Evolutionary conservation across 176 grass and related monocot species (phyloP).

Genomic region (Olyra latifolia): DNA sequence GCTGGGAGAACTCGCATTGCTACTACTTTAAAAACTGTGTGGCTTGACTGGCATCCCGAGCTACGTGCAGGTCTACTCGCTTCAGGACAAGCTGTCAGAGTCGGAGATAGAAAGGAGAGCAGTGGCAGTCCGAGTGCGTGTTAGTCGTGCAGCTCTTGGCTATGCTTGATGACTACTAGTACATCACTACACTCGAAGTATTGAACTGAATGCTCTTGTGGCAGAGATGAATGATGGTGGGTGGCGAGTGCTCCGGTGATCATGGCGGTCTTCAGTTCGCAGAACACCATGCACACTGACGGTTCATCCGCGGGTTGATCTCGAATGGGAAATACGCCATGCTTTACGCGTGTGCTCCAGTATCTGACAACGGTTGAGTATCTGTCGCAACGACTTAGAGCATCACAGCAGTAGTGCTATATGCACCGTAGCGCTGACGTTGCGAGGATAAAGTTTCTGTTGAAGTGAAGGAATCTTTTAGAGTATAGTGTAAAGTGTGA

Average conservation of each 20-base stretch:
- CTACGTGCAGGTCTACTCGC: constrained; percentile 24
- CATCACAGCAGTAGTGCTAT: too few species aligned
- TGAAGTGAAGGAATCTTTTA: too few species aligned
- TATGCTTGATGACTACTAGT: too few species aligned
- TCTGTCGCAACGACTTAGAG: too few species aligned
- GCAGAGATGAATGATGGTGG: background rate
- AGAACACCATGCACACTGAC: background rate
- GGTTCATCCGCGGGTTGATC: background rate
- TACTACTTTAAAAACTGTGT: background rate
- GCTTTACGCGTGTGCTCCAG: background rate
- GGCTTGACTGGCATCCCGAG: constrained; percentile 21
- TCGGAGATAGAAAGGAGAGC: constrained; percentile 15
- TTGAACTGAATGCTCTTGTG: too few species aligned
- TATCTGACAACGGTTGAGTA: background rate
- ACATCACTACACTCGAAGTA: too few species aligned
- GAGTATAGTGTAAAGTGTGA: too few species aligned
- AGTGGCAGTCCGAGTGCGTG: constrained; percentile 30
- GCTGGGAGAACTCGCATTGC: background rate
- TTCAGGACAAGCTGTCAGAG: constrained; percentile 7
- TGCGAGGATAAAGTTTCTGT: too few species aligned
- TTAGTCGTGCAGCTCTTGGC: background rate
- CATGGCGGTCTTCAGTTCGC: constrained; percentile 8
- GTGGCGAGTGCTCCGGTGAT: background rate
- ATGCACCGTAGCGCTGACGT: too few species aligned
- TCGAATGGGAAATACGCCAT: background rate